These are phyloP conservation scores for Dothidotthia symphoricarpi DNA, from an alignment of 2,329 filamentous ascomycete genomes.

Conservation along the genomic window DNA sequence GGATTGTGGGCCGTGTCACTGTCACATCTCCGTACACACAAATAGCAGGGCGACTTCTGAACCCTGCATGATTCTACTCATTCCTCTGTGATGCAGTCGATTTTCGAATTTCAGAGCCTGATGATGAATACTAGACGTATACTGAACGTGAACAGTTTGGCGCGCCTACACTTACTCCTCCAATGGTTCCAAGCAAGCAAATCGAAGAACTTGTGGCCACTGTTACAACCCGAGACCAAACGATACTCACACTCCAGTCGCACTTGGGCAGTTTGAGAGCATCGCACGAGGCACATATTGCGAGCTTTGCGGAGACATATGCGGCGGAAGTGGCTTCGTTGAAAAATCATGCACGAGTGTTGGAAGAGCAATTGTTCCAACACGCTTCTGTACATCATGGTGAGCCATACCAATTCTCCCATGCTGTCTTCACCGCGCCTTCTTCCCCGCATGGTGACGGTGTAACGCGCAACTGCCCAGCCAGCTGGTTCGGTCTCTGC, in stretches of 20 bases:
- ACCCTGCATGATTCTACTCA: no score
- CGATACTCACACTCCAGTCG: constrained; percentile 33
- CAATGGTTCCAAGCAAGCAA: constrained; percentile 17
- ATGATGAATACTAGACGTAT: background rate
- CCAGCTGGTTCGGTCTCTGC: constrained; percentile 1
- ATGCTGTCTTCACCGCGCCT: background rate
- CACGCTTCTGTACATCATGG: constrained; percentile 30
- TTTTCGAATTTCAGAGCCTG: no score
- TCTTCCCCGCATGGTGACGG: constrained; percentile 1
- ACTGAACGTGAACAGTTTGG: constrained; percentile 22
- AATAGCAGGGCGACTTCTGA: no score
- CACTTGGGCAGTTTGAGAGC: constrained; percentile 39
- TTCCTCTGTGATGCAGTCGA: background rate
- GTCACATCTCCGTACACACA: no score
- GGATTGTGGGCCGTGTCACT: no score
- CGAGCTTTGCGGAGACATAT: constrained; percentile 41
- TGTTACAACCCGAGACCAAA: constrained; percentile 32
- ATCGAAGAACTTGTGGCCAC: constrained; percentile 31
- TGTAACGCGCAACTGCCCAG: background rate
- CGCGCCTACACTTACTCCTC: constrained; percentile 14
- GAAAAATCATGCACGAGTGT: constrained; percentile 38
- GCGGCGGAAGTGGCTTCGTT: constrained; percentile 42
- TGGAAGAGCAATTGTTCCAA: constrained; percentile 39
- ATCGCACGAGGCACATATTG: constrained; percentile 43
- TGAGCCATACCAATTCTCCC: constrained; percentile 13